Conservation (phyloP, 2,329 filamentous ascomycete genomes). For the Colletotrichum sp. region DNA sequence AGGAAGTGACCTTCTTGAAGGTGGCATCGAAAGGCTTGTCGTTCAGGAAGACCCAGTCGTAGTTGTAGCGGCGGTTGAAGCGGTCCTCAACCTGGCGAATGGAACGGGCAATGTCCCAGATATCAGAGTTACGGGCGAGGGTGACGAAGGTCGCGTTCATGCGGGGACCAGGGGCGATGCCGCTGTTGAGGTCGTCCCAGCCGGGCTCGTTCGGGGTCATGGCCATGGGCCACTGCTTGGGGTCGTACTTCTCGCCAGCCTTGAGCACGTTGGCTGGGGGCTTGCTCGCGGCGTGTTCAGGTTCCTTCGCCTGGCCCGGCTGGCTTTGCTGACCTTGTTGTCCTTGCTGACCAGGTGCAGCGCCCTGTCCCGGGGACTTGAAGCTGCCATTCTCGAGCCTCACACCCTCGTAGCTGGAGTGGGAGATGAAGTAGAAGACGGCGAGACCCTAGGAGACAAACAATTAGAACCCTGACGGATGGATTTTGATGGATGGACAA, state of each 20-base stretch:
- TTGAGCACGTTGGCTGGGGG: slow-evolving; percentile 20
- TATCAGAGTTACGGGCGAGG: slow-evolving; percentile 87
- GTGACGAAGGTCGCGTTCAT: slow-evolving; percentile 99
- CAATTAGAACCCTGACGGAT: slow-evolving; percentile 18
- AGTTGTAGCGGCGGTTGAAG: slow-evolving; percentile 96
- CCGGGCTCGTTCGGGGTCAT: slow-evolving; percentile 57
- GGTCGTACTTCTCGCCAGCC: slow-evolving; percentile 35
- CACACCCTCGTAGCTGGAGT: slow-evolving; percentile 52
- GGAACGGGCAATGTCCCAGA: slow-evolving; percentile 96
- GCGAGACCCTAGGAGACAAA: slow-evolving; percentile 57
- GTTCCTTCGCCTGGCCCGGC: slow-evolving; percentile 22
- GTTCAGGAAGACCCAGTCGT: slow-evolving; percentile 99
- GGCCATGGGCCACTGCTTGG: slow-evolving; percentile 53
- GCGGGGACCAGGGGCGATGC: slow-evolving; percentile 68
- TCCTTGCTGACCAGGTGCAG: slow-evolving; percentile 19
- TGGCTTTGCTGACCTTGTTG: not conserved
- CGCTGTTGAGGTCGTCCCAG: slow-evolving; percentile 54
- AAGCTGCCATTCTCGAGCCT: slow-evolving; percentile 17
- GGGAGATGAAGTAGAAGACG: slow-evolving; percentile 83
- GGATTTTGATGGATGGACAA: not conserved
- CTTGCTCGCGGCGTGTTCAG: slow-evolving; percentile 25
- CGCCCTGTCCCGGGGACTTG: slow-evolving; percentile 50
- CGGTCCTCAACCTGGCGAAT: slow-evolving; percentile 97
- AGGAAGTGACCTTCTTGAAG: slow-evolving; percentile 90
- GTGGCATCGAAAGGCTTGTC: slow-evolving; percentile 91